Evolutionary conservation across 345 rosid species (phyloP).

Genomic region (Populus nigra): DNA sequence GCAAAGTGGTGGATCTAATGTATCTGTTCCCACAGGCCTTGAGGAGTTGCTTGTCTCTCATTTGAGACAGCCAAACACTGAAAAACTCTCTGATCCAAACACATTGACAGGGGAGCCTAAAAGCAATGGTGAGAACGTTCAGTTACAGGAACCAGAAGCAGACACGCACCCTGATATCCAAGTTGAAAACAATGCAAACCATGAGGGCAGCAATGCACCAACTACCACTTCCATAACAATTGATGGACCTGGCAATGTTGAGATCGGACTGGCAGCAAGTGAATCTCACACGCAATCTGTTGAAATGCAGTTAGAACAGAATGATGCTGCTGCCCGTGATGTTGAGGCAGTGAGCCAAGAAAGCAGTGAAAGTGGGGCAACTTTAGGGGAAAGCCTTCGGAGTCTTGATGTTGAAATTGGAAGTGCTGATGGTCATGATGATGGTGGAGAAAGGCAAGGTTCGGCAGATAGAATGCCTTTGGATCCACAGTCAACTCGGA

Average conservation of each 20-base stretch:
- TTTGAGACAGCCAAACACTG: constrained; percentile 66
- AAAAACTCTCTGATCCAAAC: constrained; percentile 59
- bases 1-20: constrained; percentile 67
- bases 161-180: constrained; percentile 43
- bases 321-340: constrained; percentile 72
- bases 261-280: constrained; percentile 39
- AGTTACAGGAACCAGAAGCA: constrained; percentile 43
- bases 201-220: constrained; percentile 41
- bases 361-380: constrained; percentile 94
- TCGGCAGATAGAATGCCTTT: constrained; percentile 50
- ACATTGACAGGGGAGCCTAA: constrained; percentile 45
- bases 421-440: constrained; percentile 98
- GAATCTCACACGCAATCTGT: constrained; percentile 61
- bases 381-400: constrained; percentile 92
- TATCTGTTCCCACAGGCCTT: constrained; percentile 82
- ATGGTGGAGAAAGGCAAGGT: constrained; percentile 88
- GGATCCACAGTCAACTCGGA: constrained; percentile 60
- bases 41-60: constrained; percentile 92
- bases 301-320: constrained; percentile 90
- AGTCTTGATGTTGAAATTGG: constrained; percentile 98
- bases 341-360: constrained; percentile 97
- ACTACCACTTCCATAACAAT: constrained; percentile 36
- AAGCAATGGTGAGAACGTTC: constrained; percentile 40
- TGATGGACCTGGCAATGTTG: constrained; percentile 48
- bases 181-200: constrained; percentile 46